A percentile compares a stretch with the other conserved stretches of the same genome.
These are phyloP conservation scores for Solanum ossicruentum DNA, from an alignment of 257 asterid genomes.

Conservation along the genomic window DNA sequence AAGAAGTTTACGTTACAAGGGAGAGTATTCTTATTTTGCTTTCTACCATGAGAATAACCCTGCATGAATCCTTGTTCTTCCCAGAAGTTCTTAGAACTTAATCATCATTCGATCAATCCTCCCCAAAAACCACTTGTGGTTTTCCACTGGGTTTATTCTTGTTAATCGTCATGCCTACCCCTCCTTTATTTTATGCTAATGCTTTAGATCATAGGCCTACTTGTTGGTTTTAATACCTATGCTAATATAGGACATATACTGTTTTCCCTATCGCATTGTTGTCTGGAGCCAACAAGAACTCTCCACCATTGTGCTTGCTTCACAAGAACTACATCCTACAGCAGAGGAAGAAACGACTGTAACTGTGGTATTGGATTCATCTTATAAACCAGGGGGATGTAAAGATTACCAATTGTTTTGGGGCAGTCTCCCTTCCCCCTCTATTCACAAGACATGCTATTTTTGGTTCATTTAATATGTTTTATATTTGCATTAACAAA, in stretches of 20 bases:
- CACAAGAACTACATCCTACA: constrained; percentile 88
- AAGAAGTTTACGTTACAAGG: not conserved
- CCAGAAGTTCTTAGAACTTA: not conserved
- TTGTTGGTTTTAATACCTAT: too few species aligned
- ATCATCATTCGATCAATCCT: not conserved
- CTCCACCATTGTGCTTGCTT: constrained; percentile 42
- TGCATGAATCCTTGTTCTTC: not conserved
- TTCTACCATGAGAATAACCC: not conserved
- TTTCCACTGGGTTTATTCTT: not conserved
- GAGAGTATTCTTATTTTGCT: not conserved
- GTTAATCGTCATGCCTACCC: not conserved
- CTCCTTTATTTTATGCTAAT: not conserved
- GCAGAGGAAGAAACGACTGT: constrained; percentile 85
- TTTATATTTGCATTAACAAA: not conserved
- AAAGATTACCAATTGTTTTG: not conserved
- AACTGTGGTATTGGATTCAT: constrained; percentile 68
- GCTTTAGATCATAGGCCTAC: not conserved
- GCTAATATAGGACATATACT: constrained; percentile 25
- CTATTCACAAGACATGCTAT: not conserved
- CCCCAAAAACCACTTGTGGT: not conserved
- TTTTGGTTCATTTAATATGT: not conserved
- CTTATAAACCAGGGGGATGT: constrained; percentile 75
- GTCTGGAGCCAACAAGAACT: not conserved
- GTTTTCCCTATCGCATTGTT: constrained; percentile 11
- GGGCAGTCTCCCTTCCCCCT: not conserved